A percentile compares a stretch with the other conserved stretches of the same genome.
phyloP scores from a whole-genome alignment of 768 basidiomycete species.

The Gelatoporia subvermispora region DNA sequence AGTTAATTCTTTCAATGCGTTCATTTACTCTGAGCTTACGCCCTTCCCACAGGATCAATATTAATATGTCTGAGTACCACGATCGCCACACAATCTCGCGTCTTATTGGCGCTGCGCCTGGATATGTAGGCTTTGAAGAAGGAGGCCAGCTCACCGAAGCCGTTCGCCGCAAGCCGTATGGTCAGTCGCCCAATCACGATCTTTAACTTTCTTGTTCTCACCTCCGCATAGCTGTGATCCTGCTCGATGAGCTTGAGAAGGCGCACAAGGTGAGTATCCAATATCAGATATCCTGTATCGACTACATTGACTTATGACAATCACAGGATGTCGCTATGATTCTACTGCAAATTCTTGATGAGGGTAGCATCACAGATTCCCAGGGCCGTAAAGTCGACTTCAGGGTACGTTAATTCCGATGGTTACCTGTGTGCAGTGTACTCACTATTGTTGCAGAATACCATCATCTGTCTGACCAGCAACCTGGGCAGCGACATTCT shows the following conservation, averaged over 20 bases:
- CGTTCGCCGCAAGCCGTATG: slow-evolving; percentile 57
- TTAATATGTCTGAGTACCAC: slow-evolving; percentile 97
- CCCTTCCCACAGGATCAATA: slow-evolving; percentile 58
- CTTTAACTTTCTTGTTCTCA: background rate
- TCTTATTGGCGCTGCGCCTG: slow-evolving; percentile 88
- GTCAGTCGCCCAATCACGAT: slow-evolving; percentile 22
- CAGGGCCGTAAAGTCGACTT: slow-evolving; percentile 89
- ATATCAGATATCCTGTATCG: too few species aligned
- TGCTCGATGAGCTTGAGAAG: slow-evolving; percentile 66
- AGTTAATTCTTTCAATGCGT: slow-evolving; percentile 22
- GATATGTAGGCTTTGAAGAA: slow-evolving; percentile 78
- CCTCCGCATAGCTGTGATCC: slow-evolving; percentile 44
- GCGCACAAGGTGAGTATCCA: slow-evolving; percentile 74
- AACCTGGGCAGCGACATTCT: slow-evolving; percentile 83
- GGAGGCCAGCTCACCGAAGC: slow-evolving; percentile 63
- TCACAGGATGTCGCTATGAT: slow-evolving; percentile 86
- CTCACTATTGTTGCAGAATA: slow-evolving; percentile 48
- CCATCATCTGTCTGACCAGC: slow-evolving; percentile 86
- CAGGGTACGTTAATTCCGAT: slow-evolving; percentile 42
- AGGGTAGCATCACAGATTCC: slow-evolving; percentile 85
- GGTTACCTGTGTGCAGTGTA: background rate
- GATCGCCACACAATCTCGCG: slow-evolving; percentile 90
- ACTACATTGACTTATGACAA: background rate
- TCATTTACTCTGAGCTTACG: background rate
- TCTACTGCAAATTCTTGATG: slow-evolving; percentile 85